Evolutionary conservation across 129 eudicot species (phyloP).

Genomic region (Artemisia tridentata): DNA sequence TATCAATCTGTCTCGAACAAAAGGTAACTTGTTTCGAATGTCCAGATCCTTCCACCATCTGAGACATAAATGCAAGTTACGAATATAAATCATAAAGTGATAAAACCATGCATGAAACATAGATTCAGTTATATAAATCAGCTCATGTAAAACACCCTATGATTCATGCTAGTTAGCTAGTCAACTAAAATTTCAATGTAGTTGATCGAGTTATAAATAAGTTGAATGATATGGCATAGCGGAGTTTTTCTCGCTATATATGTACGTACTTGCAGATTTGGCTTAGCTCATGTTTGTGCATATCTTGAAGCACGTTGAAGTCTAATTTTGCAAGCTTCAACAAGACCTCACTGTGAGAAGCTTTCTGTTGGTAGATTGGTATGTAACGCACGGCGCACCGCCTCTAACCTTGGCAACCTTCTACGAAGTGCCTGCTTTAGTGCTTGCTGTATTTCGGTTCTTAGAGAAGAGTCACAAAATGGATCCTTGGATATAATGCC

Average conservation of each 20-base stretch:
- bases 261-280: not conserved
- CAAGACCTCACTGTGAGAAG: no score
- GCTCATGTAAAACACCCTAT: no score
- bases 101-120: no score
- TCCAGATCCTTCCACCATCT: conserved; percentile 4
- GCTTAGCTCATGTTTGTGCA: not conserved
- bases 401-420: not conserved
- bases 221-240: no score
- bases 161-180: no score
- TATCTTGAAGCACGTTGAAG: not conserved
- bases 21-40: not conserved
- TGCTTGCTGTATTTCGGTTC: no score
- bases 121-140: no score
- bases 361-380: not conserved
- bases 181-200: no score
- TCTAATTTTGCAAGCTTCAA: no score
- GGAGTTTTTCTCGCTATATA: not conserved
- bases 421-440: not conserved
- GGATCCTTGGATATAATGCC: not conserved
- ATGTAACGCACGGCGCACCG: not conserved
- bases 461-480: no score
- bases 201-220: no score
- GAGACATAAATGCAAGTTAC: not conserved
- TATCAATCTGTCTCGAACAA: not conserved
- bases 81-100: no score